Conservation (phyloP, 331 rosid genomes). For the Acacia concinna region DNA sequence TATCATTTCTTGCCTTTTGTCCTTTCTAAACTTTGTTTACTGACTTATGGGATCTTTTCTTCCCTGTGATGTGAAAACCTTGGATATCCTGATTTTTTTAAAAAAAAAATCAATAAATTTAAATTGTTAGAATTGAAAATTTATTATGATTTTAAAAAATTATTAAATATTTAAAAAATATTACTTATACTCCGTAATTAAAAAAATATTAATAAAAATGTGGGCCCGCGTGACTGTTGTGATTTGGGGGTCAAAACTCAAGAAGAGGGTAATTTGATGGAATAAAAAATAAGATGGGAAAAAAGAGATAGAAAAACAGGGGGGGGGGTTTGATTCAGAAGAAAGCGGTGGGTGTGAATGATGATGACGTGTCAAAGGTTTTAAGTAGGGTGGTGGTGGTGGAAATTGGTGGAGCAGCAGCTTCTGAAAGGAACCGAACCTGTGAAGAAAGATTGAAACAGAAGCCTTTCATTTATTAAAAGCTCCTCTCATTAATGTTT, state of each 20-base stretch:
- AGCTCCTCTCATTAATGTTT: not conserved
- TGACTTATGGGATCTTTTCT: not conserved
- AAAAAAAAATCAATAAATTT: no score
- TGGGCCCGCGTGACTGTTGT: not conserved
- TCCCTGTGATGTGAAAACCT: not conserved
- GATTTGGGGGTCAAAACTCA: not conserved
- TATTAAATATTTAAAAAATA: no score
- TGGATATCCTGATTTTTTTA: not conserved
- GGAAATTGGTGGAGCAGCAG: not conserved
- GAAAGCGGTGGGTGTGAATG: not conserved
- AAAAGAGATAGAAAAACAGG: not conserved
- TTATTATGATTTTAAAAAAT: no score
- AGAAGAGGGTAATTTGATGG: not conserved
- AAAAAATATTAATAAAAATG: no score
- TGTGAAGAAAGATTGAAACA: slow-evolving; percentile 5
- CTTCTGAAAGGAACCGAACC: slow-evolving; percentile 5
- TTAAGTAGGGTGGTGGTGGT: not conserved
- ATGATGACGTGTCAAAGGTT: not conserved
- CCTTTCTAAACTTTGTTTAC: not conserved
- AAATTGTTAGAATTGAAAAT: not conserved
- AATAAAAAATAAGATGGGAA: not conserved
- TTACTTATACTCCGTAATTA: no score
- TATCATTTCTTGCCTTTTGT: not conserved
- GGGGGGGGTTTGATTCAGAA: not conserved
- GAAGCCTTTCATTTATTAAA: not conserved